Base-by-base conservation (phyloP, 2,329 filamentous ascomycete species). In the Hyphodiscus sp. region DNA sequence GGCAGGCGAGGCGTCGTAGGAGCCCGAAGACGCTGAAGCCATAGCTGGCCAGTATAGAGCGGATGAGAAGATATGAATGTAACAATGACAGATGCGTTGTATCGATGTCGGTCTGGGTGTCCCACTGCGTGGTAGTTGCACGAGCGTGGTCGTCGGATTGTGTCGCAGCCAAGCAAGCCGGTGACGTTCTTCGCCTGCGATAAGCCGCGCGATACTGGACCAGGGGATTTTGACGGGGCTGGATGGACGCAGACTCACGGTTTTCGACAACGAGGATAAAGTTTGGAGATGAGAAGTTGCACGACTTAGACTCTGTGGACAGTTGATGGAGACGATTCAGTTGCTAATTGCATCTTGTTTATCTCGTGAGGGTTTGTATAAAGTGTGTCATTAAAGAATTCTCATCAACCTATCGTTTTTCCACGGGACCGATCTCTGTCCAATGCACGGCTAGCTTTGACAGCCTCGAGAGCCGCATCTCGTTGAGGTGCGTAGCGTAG, bases 1-100 rank as follows among this genome's bases (percentile, higher is more conserved):
- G 30, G 63, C 52, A 11, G 61, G 61, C 8, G 63, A 65, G 44
- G 53, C 51, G 42, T 65, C 59, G 19, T 53, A 48, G 10, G 63
- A 61, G 7, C 61, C 63, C 44, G 64, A 64, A 11, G 63, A 63
- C 41, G 62, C 49, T n/a, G 65, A 65, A 26, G 62, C 62, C 64
- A 67, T 67, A 45, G 23, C 52, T 19, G 19, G 15, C 13, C 18
- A 48, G 30, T 10, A 45, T 41, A 47, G 38, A 18, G 19, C n/a
- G 2, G 49, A 47, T 33, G 18, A 45, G 23, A 45, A n/a, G 50
- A 19, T 15, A 42, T 47, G 26, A 26, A 16, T 18, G 45, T 4
- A 33, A 15, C 16, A 8, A 38, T 18, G 42, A 15, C 41, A 42
- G 41, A 18, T 33, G 2, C 23, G 33, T 6, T 38, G 11, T n/a